Evolutionary conservation across 495 filamentous ascomycete species (phyloP).

Genomic region (Neurospora cerealis): DNA sequence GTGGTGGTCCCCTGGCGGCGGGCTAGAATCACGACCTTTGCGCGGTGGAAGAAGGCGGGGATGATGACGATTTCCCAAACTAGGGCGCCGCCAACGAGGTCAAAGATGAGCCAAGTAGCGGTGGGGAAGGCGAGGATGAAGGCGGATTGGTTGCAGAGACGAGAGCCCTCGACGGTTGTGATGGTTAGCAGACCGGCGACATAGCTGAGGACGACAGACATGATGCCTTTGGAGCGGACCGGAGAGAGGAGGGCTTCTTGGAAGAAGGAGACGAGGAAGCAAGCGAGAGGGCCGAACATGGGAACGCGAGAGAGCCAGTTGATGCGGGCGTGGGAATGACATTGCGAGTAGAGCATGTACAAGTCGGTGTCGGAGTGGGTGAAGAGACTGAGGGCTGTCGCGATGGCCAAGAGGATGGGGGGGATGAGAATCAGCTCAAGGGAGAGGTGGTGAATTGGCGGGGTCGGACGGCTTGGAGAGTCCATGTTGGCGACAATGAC

Average conservation of each 20-base stretch:
- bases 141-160: conserved; percentile 24
- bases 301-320: conserved; percentile 23
- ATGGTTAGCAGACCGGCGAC: conserved; percentile 26
- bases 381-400: conserved; percentile 18
- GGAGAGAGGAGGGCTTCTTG: conserved; percentile 16
- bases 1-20: conserved; percentile 1
- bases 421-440: conserved; percentile 21
- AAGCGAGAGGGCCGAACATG: conserved; percentile 25
- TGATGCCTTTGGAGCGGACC: conserved; percentile 13
- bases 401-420: conserved; percentile 22
- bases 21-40: conserved; percentile 16
- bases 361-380: conserved; percentile 26
- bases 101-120: conserved; percentile 28
- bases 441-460: conserved; percentile 16
- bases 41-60: conserved; percentile 29
- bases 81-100: conserved; percentile 29
- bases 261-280: conserved; percentile 32
- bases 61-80: conserved; percentile 33
- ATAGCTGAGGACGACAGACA: conserved; percentile 22
- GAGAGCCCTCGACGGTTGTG: conserved; percentile 26
- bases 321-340: conserved; percentile 28
- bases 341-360: conserved; percentile 32
- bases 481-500: conserved; percentile 8
- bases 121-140: conserved; percentile 27
- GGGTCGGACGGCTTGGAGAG: conserved; percentile 5